Conservation (phyloP, 352 stramenopile species). For the Phytopythium delawarense region DNA sequence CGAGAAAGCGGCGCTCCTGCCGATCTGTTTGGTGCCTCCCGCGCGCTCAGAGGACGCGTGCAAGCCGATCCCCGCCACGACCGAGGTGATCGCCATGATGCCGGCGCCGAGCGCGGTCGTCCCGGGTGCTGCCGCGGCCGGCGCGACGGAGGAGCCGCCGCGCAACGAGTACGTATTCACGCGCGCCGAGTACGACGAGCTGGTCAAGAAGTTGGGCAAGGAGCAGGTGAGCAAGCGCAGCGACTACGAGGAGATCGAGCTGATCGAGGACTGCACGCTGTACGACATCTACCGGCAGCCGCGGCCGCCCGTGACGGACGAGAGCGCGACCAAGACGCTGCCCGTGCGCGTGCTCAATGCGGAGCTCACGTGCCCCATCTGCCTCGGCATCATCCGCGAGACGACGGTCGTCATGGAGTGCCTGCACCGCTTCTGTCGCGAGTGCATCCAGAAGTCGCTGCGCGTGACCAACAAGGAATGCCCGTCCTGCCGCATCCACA, state of each 20-base stretch:
- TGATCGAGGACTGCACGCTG: slow-evolving; percentile 86
- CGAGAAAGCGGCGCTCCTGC: neutral
- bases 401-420: slow-evolving; percentile 91
- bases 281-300: slow-evolving; percentile 89
- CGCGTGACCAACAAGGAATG: slow-evolving; percentile 85
- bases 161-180: slow-evolving; percentile 69
- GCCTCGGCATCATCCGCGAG: slow-evolving; percentile 78
- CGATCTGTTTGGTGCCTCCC: neutral
- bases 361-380: slow-evolving; percentile 87
- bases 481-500: slow-evolving; percentile 87
- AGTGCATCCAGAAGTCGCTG: slow-evolving; percentile 89
- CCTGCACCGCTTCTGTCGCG: slow-evolving; percentile 88
- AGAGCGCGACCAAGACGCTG: slow-evolving; percentile 50
- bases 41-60: neutral
- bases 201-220: slow-evolving; percentile 38
- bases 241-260: slow-evolving; percentile 84
- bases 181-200: slow-evolving; percentile 59
- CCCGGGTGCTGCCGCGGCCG: neutral
- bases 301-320: slow-evolving; percentile 53
- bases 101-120: no score
- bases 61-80: neutral
- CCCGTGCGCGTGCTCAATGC: slow-evolving; percentile 68
- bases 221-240: slow-evolving; percentile 53
- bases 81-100: neutral
- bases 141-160: slow-evolving; percentile 12